Evolutionary conservation across 23 red algal species (phyloP).

Genomic region (Agarophyton chilense): DNA sequence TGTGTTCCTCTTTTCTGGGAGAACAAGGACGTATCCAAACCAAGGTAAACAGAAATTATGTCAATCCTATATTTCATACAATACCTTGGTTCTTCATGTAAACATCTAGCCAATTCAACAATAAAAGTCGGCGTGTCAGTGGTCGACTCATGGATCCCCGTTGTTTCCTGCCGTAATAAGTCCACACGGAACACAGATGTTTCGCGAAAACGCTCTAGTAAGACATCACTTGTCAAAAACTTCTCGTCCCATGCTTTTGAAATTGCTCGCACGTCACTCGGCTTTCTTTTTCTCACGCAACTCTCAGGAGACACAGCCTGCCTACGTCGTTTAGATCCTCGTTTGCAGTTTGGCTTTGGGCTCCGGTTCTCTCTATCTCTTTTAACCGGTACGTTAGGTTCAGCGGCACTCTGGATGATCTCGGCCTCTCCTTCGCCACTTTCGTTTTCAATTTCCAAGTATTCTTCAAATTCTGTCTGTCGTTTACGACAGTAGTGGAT

Average conservation of each 20-base stretch:
- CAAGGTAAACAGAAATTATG: constrained; percentile 35
- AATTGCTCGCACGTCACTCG: not conserved
- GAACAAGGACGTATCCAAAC: constrained; percentile 31
- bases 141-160: not conserved
- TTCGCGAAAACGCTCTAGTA: not conserved
- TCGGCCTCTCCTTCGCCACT: constrained; percentile 16
- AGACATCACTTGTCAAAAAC: not conserved
- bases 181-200: not conserved
- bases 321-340: not conserved
- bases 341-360: not conserved
- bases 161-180: not conserved
- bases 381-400: not conserved
- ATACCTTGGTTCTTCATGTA: constrained; percentile 29
- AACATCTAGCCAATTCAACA: not conserved
- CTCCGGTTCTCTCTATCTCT: no score
- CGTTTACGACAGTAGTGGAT: not conserved
- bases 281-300: not conserved
- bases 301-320: not conserved
- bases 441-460: not conserved
- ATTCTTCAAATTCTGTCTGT: not conserved
- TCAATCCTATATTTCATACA: constrained; percentile 5
- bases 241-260: not conserved
- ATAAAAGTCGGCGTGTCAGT: constrained; percentile 49
- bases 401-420: not conserved
- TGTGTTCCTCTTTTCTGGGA: constrained; percentile 39